phyloP scores from a whole-genome alignment of 2,329 filamentous ascomycete species.

The Xylariales sp. region DNA sequence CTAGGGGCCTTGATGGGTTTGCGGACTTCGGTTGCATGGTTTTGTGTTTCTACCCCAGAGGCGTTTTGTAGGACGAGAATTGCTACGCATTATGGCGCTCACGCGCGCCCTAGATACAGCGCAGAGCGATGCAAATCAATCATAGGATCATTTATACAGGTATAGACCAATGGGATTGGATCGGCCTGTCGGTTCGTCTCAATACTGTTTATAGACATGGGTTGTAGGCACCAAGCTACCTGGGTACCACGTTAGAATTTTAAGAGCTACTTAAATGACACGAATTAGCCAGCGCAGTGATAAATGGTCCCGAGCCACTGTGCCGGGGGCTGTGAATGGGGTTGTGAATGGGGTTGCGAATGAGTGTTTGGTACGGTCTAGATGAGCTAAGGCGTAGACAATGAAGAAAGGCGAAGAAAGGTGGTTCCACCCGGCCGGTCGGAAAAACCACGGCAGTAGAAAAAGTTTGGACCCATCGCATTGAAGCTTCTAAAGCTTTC shows the following conservation, averaged over 20 bases:
- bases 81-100: constrained; percentile 11
- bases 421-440: constrained; percentile 28
- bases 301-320: background rate
- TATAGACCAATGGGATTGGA: constrained; percentile 40
- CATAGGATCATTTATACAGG: constrained; percentile 41
- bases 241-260: background rate
- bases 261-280: background rate
- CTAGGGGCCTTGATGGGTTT: background rate
- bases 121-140: constrained; percentile 41
- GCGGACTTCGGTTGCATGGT: constrained; percentile 16
- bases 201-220: constrained; percentile 40
- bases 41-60: constrained; percentile 22
- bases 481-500: constrained; percentile 50
- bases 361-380: no score
- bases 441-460: constrained; percentile 49
- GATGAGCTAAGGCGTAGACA: background rate
- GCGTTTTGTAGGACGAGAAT: constrained; percentile 28
- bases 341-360: no score
- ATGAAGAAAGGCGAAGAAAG: background rate
- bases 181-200: background rate
- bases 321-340: background rate
- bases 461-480: constrained; percentile 43
- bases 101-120: constrained; percentile 32
- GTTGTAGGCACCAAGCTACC: constrained; percentile 9
- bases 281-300: background rate